Percentiles rank a stretch among this genome's conserved stretches.
phyloP scores from a whole-genome alignment of 805 yeast genomes.

The Brettanomyces naardenensis region DNA sequence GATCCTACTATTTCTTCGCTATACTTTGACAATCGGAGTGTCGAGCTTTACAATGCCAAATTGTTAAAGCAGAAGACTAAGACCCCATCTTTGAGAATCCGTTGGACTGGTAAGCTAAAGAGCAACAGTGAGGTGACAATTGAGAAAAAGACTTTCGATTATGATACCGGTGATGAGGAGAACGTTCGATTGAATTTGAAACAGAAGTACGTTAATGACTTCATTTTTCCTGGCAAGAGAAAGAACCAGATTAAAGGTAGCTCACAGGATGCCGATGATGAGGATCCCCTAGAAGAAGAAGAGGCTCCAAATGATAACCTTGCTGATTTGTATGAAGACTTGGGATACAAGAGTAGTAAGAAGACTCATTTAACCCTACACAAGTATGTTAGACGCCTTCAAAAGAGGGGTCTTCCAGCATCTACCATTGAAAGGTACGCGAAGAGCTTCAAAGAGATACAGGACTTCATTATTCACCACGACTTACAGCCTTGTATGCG shows the following conservation, averaged over 20 bases:
- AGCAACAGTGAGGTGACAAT: conserved; percentile 72
- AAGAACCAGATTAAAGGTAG: conserved; percentile 1
- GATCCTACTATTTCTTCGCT: conserved; percentile 84
- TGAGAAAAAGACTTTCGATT: conserved; percentile 72
- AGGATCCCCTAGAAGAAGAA: conserved; percentile 31
- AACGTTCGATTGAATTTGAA: conserved; percentile 65
- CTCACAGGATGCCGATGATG: conserved; percentile 4
- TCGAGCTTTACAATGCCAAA: conserved; percentile 82
- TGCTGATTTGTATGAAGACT: conserved; percentile 4
- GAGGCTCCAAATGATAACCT: conserved; percentile 3
- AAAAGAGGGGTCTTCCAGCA: conserved; percentile 49
- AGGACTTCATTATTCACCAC: conserved; percentile 53
- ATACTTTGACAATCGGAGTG: conserved; percentile 78
- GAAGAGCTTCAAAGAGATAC: conserved; percentile 50
- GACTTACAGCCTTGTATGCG: conserved; percentile 80
- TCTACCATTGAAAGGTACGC: conserved; percentile 44
- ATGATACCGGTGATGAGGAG: conserved; percentile 33
- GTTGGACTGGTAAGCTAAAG: conserved; percentile 82
- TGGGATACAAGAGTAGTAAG: conserved; percentile 5
- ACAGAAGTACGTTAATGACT: conserved; percentile 74
- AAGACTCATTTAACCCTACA: conserved; percentile 23
- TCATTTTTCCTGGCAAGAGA: conserved; percentile 32
- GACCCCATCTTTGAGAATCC: conserved; percentile 69
- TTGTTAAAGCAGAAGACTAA: conserved; percentile 54
- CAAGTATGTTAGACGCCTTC: conserved; percentile 52